These are phyloP conservation scores for Yamadazyma tumulicola DNA, from an alignment of 805 yeast species.

Conservation along the genomic window DNA sequence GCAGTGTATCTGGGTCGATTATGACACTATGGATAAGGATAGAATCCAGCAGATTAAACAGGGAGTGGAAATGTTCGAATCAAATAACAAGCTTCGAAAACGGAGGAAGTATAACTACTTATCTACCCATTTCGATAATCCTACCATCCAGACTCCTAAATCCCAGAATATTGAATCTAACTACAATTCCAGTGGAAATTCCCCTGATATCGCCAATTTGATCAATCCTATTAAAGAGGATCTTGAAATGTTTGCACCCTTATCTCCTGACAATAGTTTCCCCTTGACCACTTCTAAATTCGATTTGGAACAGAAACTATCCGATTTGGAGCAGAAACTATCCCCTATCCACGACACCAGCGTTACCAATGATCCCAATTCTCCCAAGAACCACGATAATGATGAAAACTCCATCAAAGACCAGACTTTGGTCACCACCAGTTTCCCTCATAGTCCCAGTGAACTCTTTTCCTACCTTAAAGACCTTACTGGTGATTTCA, in stretches of 20 bases:
- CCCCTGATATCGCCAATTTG: conserved; percentile 8
- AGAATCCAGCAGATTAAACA: conserved; percentile 32
- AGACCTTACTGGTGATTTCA: conserved; percentile 5
- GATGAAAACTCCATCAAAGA: not conserved
- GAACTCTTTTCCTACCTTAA: conserved; percentile 6
- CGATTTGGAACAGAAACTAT: not conserved
- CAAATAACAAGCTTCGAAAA: conserved; percentile 38
- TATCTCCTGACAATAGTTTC: conserved; percentile 2
- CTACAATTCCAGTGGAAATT: not conserved
- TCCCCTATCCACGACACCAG: not conserved
- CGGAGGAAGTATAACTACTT: conserved; percentile 19
- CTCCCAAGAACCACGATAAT: not conserved
- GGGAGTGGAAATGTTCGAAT: conserved; percentile 39
- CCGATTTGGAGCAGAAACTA: not conserved
- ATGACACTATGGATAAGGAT: conserved; percentile 36
- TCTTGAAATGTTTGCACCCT: conserved; percentile 1
- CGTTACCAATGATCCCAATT: not conserved
- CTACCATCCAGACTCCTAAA: not conserved
- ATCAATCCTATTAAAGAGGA: conserved; percentile 1
- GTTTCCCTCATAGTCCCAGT: conserved; percentile 1
- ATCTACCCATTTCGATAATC: not conserved
- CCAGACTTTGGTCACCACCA: not conserved
- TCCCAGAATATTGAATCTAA: not conserved
- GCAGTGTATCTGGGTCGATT: conserved; percentile 47
- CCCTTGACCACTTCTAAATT: not conserved